These are phyloP conservation scores for Fusarium concolor DNA, from an alignment of 2,329 filamentous ascomycete genomes.

Conservation along the genomic window DNA sequence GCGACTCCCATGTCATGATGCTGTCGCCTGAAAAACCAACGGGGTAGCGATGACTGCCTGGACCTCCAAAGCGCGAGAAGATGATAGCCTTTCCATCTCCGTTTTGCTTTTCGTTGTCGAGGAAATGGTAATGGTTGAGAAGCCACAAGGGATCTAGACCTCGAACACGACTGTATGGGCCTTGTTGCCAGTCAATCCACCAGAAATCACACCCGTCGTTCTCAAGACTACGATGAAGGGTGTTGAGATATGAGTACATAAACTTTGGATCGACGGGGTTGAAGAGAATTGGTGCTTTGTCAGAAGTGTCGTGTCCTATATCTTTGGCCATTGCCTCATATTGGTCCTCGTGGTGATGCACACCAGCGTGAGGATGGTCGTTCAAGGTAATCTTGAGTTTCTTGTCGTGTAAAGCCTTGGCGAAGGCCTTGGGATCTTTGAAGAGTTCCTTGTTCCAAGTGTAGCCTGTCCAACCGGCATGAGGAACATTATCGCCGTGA, in stretches of 20 bases:
- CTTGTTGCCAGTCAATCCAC: constrained; percentile 78
- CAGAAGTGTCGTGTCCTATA: constrained; percentile 62
- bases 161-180: constrained; percentile 61
- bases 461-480: constrained; percentile 64
- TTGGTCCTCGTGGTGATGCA: constrained; percentile 66
- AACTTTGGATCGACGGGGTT: constrained; percentile 66
- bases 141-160: constrained; percentile 73
- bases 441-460: constrained; percentile 66
- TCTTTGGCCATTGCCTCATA: constrained; percentile 66
- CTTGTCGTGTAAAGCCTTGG: constrained; percentile 62
- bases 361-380: constrained; percentile 70
- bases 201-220: constrained; percentile 70
- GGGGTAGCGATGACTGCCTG: constrained; percentile 72
- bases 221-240: constrained; percentile 67
- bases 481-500: constrained; percentile 56
- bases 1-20: constrained; percentile 68
- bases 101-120: constrained; percentile 58
- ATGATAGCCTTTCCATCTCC: constrained; percentile 58
- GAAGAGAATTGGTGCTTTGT: constrained; percentile 65
- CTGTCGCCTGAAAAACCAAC: constrained; percentile 74
- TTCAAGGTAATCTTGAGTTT: constrained; percentile 68
- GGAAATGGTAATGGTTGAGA: constrained; percentile 73
- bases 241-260: constrained; percentile 68
- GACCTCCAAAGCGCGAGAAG: constrained; percentile 71
- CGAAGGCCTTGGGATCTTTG: constrained; percentile 65